phyloP scores from a whole-genome alignment of 768 basidiomycete species.

The Mrakia gelida region DNA sequence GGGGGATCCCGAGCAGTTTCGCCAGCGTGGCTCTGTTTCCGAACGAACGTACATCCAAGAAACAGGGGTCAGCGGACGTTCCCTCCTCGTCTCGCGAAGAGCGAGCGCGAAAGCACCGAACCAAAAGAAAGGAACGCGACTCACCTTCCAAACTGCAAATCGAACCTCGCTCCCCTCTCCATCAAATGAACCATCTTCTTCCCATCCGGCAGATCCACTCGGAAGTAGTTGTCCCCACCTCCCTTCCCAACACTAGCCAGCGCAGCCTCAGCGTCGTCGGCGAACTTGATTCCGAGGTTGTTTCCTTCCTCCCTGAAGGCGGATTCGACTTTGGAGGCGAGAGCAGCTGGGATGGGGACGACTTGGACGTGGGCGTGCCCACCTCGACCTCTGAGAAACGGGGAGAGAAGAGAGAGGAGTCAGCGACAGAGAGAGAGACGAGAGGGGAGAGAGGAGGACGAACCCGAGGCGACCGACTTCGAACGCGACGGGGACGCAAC shows the following conservation, averaged over 20 bases:
- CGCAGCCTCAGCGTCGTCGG: constrained; percentile 62
- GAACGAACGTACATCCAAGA: background rate
- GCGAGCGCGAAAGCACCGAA: too few species aligned
- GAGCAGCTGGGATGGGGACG: constrained; percentile 59
- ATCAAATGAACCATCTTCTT: constrained; percentile 80
- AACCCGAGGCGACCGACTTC: constrained; percentile 73
- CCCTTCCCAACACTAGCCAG: constrained; percentile 49
- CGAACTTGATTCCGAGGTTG: constrained; percentile 66
- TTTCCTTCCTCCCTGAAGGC: constrained; percentile 70
- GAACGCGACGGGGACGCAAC: constrained; percentile 67
- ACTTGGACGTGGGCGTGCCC: constrained; percentile 93
- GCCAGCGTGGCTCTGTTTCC: constrained; percentile 69
- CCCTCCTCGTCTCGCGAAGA: background rate
- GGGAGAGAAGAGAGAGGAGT: background rate
- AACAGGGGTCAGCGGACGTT: background rate
- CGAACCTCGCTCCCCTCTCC: constrained; percentile 70
- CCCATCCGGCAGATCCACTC: constrained; percentile 82
- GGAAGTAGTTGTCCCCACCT: constrained; percentile 73
- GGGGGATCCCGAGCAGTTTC: constrained; percentile 65
- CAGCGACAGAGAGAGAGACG: too few species aligned
- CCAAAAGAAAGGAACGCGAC: constrained; percentile 34
- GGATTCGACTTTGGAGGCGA: constrained; percentile 62
- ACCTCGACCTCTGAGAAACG: constrained; percentile 56
- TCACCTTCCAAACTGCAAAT: constrained; percentile 90
- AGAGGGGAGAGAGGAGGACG: background rate